A percentile compares a stretch with the other conserved stretches of the same genome.
Conservation (phyloP, 768 basidiomycete genomes). For the Pleurotus pulmonarius region DNA sequence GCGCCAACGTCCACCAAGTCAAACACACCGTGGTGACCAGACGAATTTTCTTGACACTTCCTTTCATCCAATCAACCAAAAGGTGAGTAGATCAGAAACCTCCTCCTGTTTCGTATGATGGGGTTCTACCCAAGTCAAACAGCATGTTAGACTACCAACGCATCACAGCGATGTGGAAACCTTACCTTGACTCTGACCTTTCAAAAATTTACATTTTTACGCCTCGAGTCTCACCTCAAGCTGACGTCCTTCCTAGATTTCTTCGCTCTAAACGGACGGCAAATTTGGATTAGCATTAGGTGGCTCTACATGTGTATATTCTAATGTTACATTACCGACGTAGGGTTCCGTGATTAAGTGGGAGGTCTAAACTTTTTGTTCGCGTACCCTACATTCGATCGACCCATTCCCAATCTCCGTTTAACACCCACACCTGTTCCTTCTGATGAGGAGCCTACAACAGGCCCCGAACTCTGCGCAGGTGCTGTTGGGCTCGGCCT, state of each 20-base stretch:
- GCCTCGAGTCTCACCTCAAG: background rate
- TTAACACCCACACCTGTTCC: constrained; percentile 31
- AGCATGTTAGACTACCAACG: constrained; percentile 54
- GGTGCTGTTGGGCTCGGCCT: background rate
- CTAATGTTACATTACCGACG: background rate
- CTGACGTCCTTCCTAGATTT: too few species aligned
- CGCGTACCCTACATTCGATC: constrained; percentile 43
- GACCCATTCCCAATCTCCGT: constrained; percentile 62
- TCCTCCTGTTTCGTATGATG: constrained; percentile 23
- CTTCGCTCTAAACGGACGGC: too few species aligned
- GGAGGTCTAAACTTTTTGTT: constrained; percentile 75
- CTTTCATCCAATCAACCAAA: background rate
- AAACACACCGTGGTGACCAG: background rate
- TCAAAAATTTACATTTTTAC: constrained; percentile 4
- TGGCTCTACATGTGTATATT: too few species aligned
- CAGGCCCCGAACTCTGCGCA: background rate
- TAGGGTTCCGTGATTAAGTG: constrained; percentile 13
- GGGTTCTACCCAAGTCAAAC: constrained; percentile 34
- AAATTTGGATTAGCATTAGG: too few species aligned
- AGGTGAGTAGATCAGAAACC: background rate
- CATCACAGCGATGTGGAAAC: constrained; percentile 38
- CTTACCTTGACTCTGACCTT: constrained; percentile 22
- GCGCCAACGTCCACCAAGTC: background rate
- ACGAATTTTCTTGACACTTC: background rate
- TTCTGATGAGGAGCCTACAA: background rate